Conservation (phyloP, 2,329 filamentous ascomycete species). For the Reticulascus tulasneorum region DNA sequence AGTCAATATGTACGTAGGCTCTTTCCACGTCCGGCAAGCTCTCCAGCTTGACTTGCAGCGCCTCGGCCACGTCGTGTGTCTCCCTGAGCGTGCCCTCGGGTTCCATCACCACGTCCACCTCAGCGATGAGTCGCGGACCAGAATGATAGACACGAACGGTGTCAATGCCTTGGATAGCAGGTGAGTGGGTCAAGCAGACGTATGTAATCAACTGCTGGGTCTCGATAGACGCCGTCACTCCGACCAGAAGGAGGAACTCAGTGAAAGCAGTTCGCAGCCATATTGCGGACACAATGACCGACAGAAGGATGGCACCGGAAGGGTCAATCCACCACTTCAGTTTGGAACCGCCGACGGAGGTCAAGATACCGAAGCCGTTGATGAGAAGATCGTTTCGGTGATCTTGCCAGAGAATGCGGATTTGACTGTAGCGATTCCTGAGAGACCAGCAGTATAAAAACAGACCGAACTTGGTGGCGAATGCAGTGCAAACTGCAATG, state of each 20-base stretch:
- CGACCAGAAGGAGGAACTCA: conserved; percentile 88
- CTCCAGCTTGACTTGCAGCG: conserved; percentile 90
- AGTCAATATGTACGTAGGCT: conserved; percentile 95
- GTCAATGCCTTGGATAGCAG: conserved; percentile 77
- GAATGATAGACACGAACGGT: conserved; percentile 92
- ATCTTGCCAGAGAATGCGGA: conserved; percentile 93
- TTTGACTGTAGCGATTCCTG: conserved; percentile 84
- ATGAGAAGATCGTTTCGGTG: conserved; percentile 94
- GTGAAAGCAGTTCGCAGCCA: conserved; percentile 83
- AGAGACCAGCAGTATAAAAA: conserved; percentile 92
- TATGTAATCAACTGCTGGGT: conserved; percentile 94
- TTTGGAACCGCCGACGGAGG: conserved; percentile 82
- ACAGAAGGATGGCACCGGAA: conserved; percentile 82
- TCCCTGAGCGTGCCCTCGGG: conserved; percentile 65
- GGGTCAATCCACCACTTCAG: conserved; percentile 94
- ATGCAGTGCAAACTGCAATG: conserved; percentile 79
- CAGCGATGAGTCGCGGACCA: conserved; percentile 82
- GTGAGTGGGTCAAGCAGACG: conserved; percentile 91
- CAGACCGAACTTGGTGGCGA: conserved; percentile 75
- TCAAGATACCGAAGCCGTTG: conserved; percentile 89
- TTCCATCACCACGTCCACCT: conserved; percentile 95
- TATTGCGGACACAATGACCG: conserved; percentile 68
- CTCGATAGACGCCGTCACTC: conserved; percentile 78
- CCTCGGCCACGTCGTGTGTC: conserved; percentile 91
- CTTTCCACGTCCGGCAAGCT: conserved; percentile 86